A percentile compares a stretch with the other conserved stretches of the same genome.
Evolutionary conservation across 768 basidiomycete genomes (phyloP).

Genomic region (Tubosaeta brunneosetosa): DNA sequence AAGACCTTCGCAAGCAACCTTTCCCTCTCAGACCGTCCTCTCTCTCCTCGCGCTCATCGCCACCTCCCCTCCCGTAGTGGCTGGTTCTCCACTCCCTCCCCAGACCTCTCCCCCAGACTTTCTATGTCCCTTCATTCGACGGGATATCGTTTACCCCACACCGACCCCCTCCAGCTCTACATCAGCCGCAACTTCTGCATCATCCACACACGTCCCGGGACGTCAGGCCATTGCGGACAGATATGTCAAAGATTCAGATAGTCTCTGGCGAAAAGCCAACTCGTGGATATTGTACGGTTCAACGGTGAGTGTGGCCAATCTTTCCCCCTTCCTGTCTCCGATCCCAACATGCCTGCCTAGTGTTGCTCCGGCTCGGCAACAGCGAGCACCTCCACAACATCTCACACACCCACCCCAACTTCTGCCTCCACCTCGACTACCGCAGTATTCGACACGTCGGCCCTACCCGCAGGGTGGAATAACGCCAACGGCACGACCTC

Average conservation of each 20-base stretch:
- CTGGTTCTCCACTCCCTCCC: slow-evolving; percentile 41
- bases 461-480: slow-evolving; percentile 56
- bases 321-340: background rate
- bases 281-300: slow-evolving; percentile 67
- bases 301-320: slow-evolving; percentile 41
- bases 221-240: slow-evolving; percentile 44
- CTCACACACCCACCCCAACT: slow-evolving; percentile 6
- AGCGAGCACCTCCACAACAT: slow-evolving; percentile 5
- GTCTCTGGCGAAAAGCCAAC: slow-evolving; percentile 51
- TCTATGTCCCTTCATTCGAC: slow-evolving; percentile 50
- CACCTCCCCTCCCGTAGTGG: slow-evolving; percentile 40
- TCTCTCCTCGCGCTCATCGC: slow-evolving; percentile 55
- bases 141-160: slow-evolving; percentile 6
- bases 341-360: slow-evolving; percentile 9
- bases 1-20: slow-evolving; percentile 13
- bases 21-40: slow-evolving; percentile 50
- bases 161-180: slow-evolving; percentile 3
- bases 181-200: slow-evolving; percentile 6
- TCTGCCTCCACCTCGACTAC: slow-evolving; percentile 11
- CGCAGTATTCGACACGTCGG: slow-evolving; percentile 18
- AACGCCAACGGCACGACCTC: slow-evolving; percentile 10
- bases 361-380: slow-evolving; percentile 11
- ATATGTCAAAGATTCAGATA: slow-evolving; percentile 50
- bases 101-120: slow-evolving; percentile 47
- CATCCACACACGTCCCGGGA: slow-evolving; percentile 1